Percentiles rank a stretch among this genome's conserved stretches.
Conservation (phyloP, 192 early-diverging fungal genomes). For the Thamnidium elegans region DNA sequence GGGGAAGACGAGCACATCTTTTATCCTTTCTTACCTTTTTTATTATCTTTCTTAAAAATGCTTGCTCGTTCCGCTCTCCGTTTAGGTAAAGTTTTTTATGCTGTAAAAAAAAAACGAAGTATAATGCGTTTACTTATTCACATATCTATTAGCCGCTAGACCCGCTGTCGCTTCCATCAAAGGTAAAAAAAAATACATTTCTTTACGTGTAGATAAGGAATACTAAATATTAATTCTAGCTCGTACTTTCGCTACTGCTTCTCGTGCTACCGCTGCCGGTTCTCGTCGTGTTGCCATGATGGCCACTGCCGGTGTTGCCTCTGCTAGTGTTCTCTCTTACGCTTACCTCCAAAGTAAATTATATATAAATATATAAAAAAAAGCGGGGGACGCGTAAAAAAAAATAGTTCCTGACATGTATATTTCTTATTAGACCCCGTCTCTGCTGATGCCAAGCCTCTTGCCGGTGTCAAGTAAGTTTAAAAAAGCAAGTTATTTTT, state of each 20-base stretch:
- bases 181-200: not conserved
- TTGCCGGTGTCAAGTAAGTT: slow-evolving; percentile 50
- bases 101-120: not conserved
- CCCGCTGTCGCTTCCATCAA: slow-evolving; percentile 12
- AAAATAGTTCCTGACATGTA: not conserved
- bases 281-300: slow-evolving; percentile 21
- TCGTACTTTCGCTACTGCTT: slow-evolving; percentile 34
- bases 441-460: slow-evolving; percentile 33
- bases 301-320: slow-evolving; percentile 28
- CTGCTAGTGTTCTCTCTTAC: slow-evolving; percentile 19
- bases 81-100: slow-evolving; percentile 2
- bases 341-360: slow-evolving; percentile 26
- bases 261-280: slow-evolving; percentile 25
- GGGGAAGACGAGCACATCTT: not conserved
- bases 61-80: slow-evolving; percentile 17
- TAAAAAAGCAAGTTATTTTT: too few species aligned
- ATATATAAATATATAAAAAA: too few species aligned
- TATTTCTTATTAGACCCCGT: slow-evolving; percentile 20
- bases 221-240: slow-evolving; percentile 16
- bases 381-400: not conserved
- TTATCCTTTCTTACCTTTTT: slow-evolving; percentile 11
- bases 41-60: slow-evolving; percentile 7
- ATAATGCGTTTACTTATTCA: not conserved
- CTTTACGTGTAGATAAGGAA: not conserved
- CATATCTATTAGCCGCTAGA: not conserved